Evolutionary conservation across 2,329 filamentous ascomycete species (phyloP).

Genomic region (Colletotrichum costaricense): DNA sequence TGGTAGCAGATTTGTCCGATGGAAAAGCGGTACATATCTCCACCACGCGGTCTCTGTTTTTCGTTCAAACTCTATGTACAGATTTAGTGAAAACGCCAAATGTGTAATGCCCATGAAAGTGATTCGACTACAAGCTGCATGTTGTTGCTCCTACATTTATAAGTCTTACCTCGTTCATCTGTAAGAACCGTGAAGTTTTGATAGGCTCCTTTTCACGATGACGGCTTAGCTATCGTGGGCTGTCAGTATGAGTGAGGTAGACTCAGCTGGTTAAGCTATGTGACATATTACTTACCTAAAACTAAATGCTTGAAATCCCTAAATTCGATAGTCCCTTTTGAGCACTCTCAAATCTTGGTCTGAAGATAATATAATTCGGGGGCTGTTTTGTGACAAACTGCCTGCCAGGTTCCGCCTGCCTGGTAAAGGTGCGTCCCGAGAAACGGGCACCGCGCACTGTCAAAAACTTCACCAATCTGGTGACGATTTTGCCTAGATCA

Average conservation of each 20-base stretch:
- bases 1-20: conserved; percentile 49
- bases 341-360: not conserved
- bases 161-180: not conserved
- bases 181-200: not conserved
- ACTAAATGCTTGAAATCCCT: not conserved
- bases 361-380: not conserved
- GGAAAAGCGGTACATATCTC: conserved; percentile 45
- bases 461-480: conserved; percentile 2
- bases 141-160: not conserved
- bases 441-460: conserved; percentile 4
- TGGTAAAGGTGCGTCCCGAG: not conserved
- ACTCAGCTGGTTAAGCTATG: not conserved
- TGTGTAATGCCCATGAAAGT: not conserved
- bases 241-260: too few species aligned
- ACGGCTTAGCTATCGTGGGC: too few species aligned
- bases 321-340: not conserved
- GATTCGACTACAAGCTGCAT: not conserved
- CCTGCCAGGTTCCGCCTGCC: conserved; percentile 1
- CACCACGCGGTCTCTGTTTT: conserved; percentile 27
- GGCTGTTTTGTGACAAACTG: not conserved
- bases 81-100: not conserved
- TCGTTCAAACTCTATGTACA: conserved; percentile 9
- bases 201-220: not conserved
- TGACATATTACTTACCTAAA: not conserved
- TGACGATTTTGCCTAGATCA: conserved; percentile 1